A percentile compares a stretch with the other conserved stretches of the same genome.
phyloP scores from a whole-genome alignment of 2,329 filamentous ascomycete genomes.

The Hymenoscyphus scutula region DNA sequence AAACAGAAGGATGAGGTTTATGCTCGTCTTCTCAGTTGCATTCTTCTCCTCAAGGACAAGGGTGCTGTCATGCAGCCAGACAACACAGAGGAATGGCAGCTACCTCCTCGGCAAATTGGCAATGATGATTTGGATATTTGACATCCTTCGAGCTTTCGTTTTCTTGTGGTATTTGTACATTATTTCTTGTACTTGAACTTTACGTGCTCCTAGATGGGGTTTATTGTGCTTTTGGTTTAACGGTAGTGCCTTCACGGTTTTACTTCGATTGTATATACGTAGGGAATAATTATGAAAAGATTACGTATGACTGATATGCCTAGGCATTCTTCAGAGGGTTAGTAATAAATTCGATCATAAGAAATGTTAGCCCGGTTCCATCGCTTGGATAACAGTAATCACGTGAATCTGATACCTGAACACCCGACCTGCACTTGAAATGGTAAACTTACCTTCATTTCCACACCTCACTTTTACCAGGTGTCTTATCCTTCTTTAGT shows the following conservation, averaged over 20 bases:
- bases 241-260: background rate
- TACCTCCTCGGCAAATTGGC: background rate
- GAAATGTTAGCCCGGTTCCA: no score
- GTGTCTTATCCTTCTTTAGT: no score
- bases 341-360: no score
- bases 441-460: no score
- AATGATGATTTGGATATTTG: background rate
- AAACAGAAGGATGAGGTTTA: background rate
- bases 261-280: background rate
- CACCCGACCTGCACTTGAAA: no score
- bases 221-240: background rate
- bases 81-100: background rate
- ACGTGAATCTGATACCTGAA: no score
- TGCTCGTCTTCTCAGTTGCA: background rate
- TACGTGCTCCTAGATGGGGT: background rate
- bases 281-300: background rate
- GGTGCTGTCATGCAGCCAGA: background rate
- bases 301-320: no score
- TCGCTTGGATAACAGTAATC: no score
- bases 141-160: background rate
- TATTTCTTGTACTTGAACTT: background rate
- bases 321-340: no score
- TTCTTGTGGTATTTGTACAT: background rate
- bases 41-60: background rate
- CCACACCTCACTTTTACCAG: no score